Conservation (phyloP, 768 basidiomycete species). For the Termitomyces heimii region DNA sequence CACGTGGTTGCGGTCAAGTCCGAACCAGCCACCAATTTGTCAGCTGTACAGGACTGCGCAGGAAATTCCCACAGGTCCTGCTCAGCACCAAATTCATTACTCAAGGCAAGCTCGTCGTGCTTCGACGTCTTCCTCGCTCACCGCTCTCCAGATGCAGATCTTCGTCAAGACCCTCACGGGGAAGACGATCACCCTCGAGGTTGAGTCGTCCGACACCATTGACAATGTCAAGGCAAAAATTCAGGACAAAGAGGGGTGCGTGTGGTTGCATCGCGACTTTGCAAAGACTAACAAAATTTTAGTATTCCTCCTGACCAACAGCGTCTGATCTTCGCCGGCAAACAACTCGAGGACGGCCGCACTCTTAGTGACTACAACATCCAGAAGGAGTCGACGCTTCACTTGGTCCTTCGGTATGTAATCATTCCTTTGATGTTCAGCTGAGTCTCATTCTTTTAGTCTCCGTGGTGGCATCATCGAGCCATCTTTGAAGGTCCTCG, state of each 20-base stretch:
- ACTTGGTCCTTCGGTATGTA: slow-evolving; percentile 88
- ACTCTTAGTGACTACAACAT: slow-evolving; percentile 97
- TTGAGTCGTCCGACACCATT: slow-evolving; percentile 94
- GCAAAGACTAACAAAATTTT: background rate
- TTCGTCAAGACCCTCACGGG: slow-evolving; percentile 83
- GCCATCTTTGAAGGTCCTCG: slow-evolving; percentile 96
- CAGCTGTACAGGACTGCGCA: slow-evolving; percentile 16
- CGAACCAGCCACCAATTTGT: slow-evolving; percentile 28
- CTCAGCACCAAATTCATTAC: slow-evolving; percentile 4
- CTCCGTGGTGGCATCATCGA: slow-evolving; percentile 99
- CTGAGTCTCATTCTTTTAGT: slow-evolving; percentile 29
- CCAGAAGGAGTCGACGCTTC: slow-evolving; percentile 97
- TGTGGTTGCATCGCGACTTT: background rate
- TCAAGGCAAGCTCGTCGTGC: slow-evolving; percentile 25
- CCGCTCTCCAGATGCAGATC: slow-evolving; percentile 38
- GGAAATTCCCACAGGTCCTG: slow-evolving; percentile 13
- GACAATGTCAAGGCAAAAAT: slow-evolving; percentile 88
- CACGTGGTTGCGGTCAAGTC: background rate
- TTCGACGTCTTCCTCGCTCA: slow-evolving; percentile 10
- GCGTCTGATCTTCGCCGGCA: slow-evolving; percentile 94
- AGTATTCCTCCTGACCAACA: slow-evolving; percentile 95
- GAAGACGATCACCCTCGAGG: slow-evolving; percentile 98
- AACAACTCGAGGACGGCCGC: slow-evolving; percentile 97
- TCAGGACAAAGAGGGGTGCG: slow-evolving; percentile 53
- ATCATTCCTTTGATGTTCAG: background rate